phyloP scores from a whole-genome alignment of 176 grass and related monocot species.

The Metroxylon sagu region DNA sequence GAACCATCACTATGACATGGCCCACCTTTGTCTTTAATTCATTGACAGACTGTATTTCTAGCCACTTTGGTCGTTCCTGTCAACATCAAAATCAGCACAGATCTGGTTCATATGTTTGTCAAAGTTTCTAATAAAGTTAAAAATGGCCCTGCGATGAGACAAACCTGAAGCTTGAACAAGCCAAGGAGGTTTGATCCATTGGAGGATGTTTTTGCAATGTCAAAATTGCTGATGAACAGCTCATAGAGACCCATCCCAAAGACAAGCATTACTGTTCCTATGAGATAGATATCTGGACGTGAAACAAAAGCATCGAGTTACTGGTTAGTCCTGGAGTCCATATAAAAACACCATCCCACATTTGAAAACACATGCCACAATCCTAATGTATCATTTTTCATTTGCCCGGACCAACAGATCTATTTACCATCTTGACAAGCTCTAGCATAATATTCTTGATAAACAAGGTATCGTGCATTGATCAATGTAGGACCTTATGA shows the following conservation, averaged over 20 bases:
- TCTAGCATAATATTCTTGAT: no score
- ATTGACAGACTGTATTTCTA: conserved; percentile 64
- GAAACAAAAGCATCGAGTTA: background rate
- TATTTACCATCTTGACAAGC: no score
- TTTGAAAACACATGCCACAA: no score
- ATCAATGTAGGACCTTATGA: no score
- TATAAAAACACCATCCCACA: background rate
- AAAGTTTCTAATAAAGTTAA: no score
- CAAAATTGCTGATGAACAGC: conserved; percentile 85
- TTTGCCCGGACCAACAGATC: no score
- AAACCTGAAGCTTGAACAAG: conserved; percentile 68
- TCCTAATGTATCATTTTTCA: no score
- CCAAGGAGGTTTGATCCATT: conserved; percentile 71
- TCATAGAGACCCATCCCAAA: conserved; percentile 84
- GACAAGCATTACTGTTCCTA: conserved; percentile 89
- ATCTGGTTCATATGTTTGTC: background rate
- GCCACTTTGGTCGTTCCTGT: conserved; percentile 75
- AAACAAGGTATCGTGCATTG: no score
- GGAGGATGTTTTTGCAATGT: conserved; percentile 47
- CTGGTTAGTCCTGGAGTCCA: background rate
- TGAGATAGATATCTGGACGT: conserved; percentile 64
- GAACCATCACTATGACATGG: conserved; percentile 79
- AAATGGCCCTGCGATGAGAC: background rate
- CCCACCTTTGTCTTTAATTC: conserved; percentile 92
- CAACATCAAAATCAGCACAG: background rate